Base-by-base conservation (phyloP, 352 stramenopile species). In the Phytophthora sojae region DNA sequence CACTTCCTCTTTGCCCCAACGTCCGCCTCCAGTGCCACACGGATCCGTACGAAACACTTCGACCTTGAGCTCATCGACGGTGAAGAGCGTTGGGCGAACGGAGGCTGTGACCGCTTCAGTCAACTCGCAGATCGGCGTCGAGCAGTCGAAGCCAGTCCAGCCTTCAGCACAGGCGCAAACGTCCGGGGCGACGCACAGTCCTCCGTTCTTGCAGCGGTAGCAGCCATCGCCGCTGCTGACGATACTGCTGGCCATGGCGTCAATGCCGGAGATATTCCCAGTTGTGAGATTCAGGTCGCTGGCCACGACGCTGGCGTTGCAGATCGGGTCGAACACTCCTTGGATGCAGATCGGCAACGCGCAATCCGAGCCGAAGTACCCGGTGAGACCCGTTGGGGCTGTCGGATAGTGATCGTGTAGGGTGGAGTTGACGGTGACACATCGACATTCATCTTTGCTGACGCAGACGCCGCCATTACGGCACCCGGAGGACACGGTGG, bases 81-180 rank as follows among this genome's bases (percentile, higher is more conserved):
- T 99, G 74, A 98, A 95, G 37, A 99, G 83, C 64, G 99, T 85
- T 8, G 69, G 70, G 6, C 91, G 83, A 39, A 97, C 85, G 2
- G 95, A 77, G 9, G 62, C 63, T 8, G 79, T 88, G 29, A 90
- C 59, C 17, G 60, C 64, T 44, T 80, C 79, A 15, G 72, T 57
- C 30, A 96, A 62, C 49, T 85, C 76, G 61, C 97, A 99, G 4
- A 98, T 85, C 1, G 97, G 97, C 35, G 85, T 93, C 56, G 76
- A 80, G 78, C 97, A 99, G 73, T 99, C 97, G 65, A 97, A 98
- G 12, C 97, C 97, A 12, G 78, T 92, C 97, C 97, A 99, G 6
- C 95, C 97, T 39, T 90, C 73, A 0, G 94, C 87, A 79, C 97
- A 99, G 19, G 85, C 60, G 65, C 97, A 99, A 37, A 95, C 67